These are phyloP conservation scores for Solanum hybrid DNA, from an alignment of 305 asterid genomes.

Conservation along the genomic window DNA sequence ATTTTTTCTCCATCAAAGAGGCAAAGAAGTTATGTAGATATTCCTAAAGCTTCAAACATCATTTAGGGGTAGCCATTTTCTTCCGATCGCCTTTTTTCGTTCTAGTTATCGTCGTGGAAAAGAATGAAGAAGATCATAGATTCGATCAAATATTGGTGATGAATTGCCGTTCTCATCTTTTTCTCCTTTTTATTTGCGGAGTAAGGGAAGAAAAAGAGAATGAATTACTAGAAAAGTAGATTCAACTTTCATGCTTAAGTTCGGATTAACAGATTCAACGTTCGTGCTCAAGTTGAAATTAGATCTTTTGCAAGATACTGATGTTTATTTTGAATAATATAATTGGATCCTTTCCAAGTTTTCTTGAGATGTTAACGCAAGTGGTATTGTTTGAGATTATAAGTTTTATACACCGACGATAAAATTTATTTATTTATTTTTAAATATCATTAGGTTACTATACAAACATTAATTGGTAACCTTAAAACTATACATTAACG, in stretches of 20 bases:
- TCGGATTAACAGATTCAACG: neutral
- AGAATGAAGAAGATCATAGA: neutral
- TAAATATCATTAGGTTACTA: neutral
- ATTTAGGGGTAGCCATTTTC: neutral
- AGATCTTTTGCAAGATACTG: too few species aligned
- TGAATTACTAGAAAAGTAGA: neutral
- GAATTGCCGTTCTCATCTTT: neutral
- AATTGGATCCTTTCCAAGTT: neutral
- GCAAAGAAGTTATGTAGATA: slow-evolving; percentile 34
- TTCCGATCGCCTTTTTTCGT: neutral
- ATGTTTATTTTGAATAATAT: neutral
- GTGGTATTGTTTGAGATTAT: neutral
- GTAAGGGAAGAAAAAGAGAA: neutral
- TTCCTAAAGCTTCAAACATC: neutral
- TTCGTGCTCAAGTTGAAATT: neutral
- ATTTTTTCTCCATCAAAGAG: slow-evolving; percentile 34
- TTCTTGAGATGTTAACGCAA: neutral
- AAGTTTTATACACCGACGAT: neutral
- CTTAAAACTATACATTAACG: neutral
- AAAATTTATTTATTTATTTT: neutral
- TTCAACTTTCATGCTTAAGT: neutral
- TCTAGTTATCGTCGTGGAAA: neutral
- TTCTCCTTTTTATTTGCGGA: neutral
- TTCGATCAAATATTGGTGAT: neutral
- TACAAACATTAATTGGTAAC: neutral